Evolutionary conservation across 1,284 basidiomycete genomes (phyloP), one percentile per base, ranked within the genome.

Genomic region (Peniophora sp.): DNA sequence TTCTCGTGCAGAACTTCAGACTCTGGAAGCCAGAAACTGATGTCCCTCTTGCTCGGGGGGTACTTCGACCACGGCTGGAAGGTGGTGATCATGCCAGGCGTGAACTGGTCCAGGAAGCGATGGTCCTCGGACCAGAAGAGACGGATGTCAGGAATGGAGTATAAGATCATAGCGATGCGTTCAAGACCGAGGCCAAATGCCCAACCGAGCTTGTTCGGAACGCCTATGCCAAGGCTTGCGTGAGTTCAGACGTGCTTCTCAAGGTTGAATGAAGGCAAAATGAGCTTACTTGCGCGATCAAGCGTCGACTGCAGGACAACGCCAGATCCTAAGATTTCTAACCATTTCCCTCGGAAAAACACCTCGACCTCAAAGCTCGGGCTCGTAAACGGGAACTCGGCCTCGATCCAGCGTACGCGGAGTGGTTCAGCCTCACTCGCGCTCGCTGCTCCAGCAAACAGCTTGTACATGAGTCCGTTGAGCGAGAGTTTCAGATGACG

Each of bases 281-380:
- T 34, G 19, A 78, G n/a, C 83, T 61, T 60, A 93, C 94, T 83
- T 39, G 95, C 86, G 47, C 83, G 83, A 60, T 94, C 83, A 48
- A 99, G 72, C 0, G 95, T 97, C 27, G 83, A 79, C 64, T 98
- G 93, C 59, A 85, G 78, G 22, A 99, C 85, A 24, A 99, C 92
- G 6, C 97, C 97, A 56, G 83, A 95, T 0, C 97, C 97, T 2
- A 99, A 74, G 54, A 99, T 92, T 69, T 99, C 97, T 34, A 99
- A 75, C 97, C 97, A 99, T 65, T 97, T 89, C 11, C 92, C 96
- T 52, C 88, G 83, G 73, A 91, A 99, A 71, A 94, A 89, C 8
- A 99, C 94, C 65, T 99, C 97, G 41, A 99, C 95, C 65, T 99
- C 97, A 64, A 91, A 99, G 63, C 92, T 96, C 5, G 97, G 97